Evolutionary conservation across 192 early-diverging fungal species (phyloP), one percentile per base, ranked within the genome.

Genomic region (Coemansia sp.): DNA sequence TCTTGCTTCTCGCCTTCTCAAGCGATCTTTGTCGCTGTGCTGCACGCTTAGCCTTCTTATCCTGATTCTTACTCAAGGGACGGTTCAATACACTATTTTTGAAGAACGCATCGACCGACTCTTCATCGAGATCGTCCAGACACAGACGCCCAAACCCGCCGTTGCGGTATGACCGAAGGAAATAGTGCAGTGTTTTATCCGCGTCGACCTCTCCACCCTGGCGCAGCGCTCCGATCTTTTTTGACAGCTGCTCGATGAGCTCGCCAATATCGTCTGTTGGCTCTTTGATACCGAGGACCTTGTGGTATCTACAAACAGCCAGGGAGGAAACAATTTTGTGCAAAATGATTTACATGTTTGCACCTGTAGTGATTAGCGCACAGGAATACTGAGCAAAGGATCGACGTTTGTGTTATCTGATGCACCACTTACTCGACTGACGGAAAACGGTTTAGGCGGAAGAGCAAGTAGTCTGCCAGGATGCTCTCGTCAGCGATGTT

Each of bases 401-500:
- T 30, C 27, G 27, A 30, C 27, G 27, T 7, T 30, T 30, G 2
- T 30, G 27, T 43, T 54, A 30, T 19, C 41, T 38, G 50, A 53
- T 48, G 22, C 19, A 24, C 46, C 4, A 52, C 76, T 61, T 85
- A 86, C 78, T 80, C 72, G 40, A 76, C 69, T 4, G 61, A 67
- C 11, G 80, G 59, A 9, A 74, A 49, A 19, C 82, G 83, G 64
- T 96, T 96, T 42, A 98, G 80, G 15, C 85, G 74, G 71, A 86
- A 96, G 0, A 98, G 73, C 17, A 98, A 77, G 60, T 94, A 98
- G 67, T 96, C 96, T 4, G 87, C 93, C 44, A 98, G 86, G 40
- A 93, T 80, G 66, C 82, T 68, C 53, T 89, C 84, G 41, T 92
- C 92, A 3, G 87, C 85, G 38, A 94, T 79, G 56, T 88, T 82